phyloP scores from a whole-genome alignment of 2,329 filamentous ascomycete species.

The Stagonosporopsis vannaccii region DNA sequence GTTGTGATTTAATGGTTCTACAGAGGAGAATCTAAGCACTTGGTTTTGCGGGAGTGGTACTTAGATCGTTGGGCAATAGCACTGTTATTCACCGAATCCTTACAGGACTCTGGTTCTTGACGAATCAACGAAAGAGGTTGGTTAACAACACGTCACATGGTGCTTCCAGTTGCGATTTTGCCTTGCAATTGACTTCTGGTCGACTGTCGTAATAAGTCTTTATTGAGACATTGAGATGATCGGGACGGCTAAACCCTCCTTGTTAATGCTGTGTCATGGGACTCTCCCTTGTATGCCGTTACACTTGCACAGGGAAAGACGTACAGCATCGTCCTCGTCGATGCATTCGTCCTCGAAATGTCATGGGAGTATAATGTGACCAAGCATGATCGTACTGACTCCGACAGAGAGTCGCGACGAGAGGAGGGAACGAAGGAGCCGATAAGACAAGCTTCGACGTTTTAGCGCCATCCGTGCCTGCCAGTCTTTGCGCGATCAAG shows the following conservation, averaged over 20 bases:
- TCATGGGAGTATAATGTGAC: not conserved
- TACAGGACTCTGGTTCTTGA: no score
- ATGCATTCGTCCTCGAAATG: not conserved
- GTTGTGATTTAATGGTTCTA: no score
- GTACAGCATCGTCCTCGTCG: not conserved
- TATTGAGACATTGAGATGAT: no score
- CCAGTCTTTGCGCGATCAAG: constrained; percentile 14
- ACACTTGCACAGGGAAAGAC: not conserved
- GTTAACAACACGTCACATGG: no score
- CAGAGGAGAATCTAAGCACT: no score
- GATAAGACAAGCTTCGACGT: constrained; percentile 18
- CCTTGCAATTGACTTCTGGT: no score
- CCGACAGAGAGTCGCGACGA: not conserved
- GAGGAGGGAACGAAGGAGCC: constrained; percentile 1
- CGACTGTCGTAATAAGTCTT: no score
- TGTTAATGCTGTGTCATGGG: not conserved
- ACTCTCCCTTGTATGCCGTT: not conserved
- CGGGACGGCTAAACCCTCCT: not conserved
- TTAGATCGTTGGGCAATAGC: no score
- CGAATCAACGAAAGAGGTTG: no score
- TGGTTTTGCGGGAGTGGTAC: no score
- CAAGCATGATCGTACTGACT: not conserved
- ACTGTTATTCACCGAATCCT: no score
- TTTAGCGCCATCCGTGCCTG: constrained; percentile 14
- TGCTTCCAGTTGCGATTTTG: no score